Base-by-base conservation (phyloP, 2,329 filamentous ascomycete genomes). In the Aspergillus quadricinctus region DNA sequence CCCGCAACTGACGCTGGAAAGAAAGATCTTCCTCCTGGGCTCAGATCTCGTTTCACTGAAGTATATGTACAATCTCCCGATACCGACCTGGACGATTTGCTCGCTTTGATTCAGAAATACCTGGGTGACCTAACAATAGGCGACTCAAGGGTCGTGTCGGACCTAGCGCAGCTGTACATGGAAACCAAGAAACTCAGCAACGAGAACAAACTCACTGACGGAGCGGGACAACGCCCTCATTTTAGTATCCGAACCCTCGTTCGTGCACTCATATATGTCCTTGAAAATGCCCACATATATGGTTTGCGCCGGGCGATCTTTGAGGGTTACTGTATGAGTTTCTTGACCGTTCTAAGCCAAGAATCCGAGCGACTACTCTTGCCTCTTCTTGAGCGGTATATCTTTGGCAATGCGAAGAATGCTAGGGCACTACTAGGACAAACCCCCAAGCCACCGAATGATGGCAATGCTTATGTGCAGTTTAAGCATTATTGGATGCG, bases 251-350 rank as follows among this genome's bases (percentile, higher is more conserved):
- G 94, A 70, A 99, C 94, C 0, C 77, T 99, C 49, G 97, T 95
- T 21, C 85, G 95, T 54, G 91, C 94, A 1, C 76, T 99, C 52
- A 89, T 87, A 40, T 99, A 97, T 70, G 92, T 93, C 19, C 86
- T 87, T 61, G 88, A 92, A 53, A 92, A 97, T 61, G 84, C 90
- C 0, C 86, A 91, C 0, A 83, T 88, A 3, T 97, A 96, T 73
- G 92, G 90, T 11, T 78, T 97, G 45, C 86, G 94, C 25, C 81
- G 95, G 67, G 90, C 93, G 10, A 78, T 97, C 1, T 96, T 89
- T 61, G 94, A 99, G 78, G 95, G 94, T 0, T 97, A 97, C 69
- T 92, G 90, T 17, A 99, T 99, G 95, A 94, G 92, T 50, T 99
- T 99, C 68, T 78, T 97, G 55, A 99, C 95, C 0, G 83, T 97